These are phyloP conservation scores for Yarrowia divulgata DNA, from an alignment of 805 yeast species.

Conservation along the genomic window DNA sequence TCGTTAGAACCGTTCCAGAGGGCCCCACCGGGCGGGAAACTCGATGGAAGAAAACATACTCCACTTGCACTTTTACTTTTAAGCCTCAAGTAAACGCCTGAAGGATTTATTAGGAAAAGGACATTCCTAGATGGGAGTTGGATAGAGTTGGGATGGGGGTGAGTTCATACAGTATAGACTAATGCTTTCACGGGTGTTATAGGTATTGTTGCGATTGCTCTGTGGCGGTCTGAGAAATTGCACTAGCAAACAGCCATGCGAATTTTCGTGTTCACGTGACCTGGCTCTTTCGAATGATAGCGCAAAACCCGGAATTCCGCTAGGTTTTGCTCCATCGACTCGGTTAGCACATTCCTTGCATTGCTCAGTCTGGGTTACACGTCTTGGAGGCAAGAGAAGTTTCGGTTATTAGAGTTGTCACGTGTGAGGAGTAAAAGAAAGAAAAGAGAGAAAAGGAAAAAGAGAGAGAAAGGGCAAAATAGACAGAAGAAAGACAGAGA, in stretches of 20 bases:
- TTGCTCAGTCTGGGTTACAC: slow-evolving; percentile 5
- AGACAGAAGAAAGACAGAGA: neutral
- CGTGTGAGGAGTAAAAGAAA: neutral
- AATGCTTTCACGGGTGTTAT: neutral
- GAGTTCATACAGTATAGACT: neutral
- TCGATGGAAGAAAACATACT: neutral
- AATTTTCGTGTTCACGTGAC: neutral
- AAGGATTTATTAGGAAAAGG: slow-evolving; percentile 4
- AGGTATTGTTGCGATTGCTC: neutral
- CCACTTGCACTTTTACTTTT: neutral
- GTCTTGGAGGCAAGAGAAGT: slow-evolving; percentile 28
- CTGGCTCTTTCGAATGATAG: neutral
- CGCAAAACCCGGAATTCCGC: no score
- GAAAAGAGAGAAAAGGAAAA: neutral
- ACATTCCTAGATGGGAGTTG: slow-evolving; percentile 19
- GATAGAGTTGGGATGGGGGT: neutral
- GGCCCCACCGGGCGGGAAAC: neutral
- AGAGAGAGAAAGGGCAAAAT: neutral
- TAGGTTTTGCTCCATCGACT: neutral
- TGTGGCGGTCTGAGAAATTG: no score
- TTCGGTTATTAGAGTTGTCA: slow-evolving; percentile 28
- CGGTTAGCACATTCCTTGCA: slow-evolving; percentile 7
- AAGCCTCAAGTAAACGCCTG: slow-evolving; percentile 21
- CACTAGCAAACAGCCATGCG: neutral
- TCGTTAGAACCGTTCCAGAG: neutral